Evolutionary conservation across 768 basidiomycete genomes (phyloP).

Genomic region (Russula lepida): DNA sequence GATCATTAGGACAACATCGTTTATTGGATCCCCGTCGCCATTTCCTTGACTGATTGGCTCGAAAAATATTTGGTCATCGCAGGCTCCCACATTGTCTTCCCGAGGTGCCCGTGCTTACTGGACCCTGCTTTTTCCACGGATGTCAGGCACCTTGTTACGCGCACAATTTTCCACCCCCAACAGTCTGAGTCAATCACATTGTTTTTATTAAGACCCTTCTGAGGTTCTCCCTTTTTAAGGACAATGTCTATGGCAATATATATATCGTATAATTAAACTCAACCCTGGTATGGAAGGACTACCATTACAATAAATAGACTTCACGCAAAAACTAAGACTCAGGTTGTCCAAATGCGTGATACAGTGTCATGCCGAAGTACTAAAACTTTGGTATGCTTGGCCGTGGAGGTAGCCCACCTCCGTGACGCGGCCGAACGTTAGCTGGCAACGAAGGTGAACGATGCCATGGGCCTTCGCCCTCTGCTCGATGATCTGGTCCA

Average conservation of each 20-base stretch:
- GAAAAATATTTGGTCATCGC: not conserved
- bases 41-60: not conserved
- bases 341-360: not conserved
- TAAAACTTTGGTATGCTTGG: not conserved
- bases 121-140: not conserved
- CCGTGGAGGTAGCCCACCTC: constrained; percentile 1
- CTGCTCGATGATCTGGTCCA: not conserved
- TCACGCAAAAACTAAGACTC: not conserved
- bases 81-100: not conserved
- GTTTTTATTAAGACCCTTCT: not conserved
- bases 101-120: not conserved
- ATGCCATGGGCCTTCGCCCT: not conserved
- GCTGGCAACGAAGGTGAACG: constrained; percentile 7
- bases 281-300: not conserved
- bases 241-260: not conserved
- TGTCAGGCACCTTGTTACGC: not conserved
- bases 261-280: not conserved
- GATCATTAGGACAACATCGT: not conserved
- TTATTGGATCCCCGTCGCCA: not conserved
- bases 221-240: not conserved
- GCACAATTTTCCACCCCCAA: not conserved
- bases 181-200: too few species aligned
- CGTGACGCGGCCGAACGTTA: not conserved
- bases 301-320: not conserved
- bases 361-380: not conserved